Percentiles rank a stretch among this genome's conserved stretches.
phyloP scores from a whole-genome alignment of 208 protist species.

The Crithidia expoeki region DNA sequence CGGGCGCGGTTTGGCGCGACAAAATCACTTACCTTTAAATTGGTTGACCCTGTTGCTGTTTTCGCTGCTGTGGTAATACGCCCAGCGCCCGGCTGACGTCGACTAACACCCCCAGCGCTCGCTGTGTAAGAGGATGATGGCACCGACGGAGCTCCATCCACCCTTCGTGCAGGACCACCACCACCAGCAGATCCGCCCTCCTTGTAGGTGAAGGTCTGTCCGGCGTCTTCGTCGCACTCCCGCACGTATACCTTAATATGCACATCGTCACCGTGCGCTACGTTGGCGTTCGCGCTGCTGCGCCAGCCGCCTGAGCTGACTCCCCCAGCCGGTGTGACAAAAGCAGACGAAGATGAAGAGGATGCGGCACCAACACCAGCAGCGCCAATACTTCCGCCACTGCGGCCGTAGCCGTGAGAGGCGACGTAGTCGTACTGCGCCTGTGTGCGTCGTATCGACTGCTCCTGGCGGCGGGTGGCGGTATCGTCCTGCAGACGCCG shows the following conservation, averaged over 20 bases:
- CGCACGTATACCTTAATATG: conserved; percentile 86
- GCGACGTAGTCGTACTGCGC: conserved; percentile 67
- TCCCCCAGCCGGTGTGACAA: background rate
- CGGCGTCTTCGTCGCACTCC: conserved; percentile 73
- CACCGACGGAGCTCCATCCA: too few species aligned
- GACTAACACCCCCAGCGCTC: background rate
- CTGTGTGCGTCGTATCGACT: conserved; percentile 48
- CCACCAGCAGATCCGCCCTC: conserved; percentile 34
- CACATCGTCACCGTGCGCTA: conserved; percentile 48
- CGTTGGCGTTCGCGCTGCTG: background rate
- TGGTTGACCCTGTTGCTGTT: too few species aligned
- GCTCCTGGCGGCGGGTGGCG: conserved; percentile 33
- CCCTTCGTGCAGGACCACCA: background rate
- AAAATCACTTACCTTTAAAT: background rate
- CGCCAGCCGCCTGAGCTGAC: background rate
- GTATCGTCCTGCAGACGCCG: conserved; percentile 54
- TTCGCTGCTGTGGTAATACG: too few species aligned
- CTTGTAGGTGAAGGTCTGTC: conserved; percentile 52
- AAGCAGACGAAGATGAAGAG: background rate
- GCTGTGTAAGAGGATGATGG: background rate
- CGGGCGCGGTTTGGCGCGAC: conserved; percentile 36
- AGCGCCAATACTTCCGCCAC: background rate
- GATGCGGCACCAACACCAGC: background rate
- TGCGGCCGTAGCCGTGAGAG: conserved; percentile 63
- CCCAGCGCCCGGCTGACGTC: background rate